Evolutionary conservation across 2,329 filamentous ascomycete species (phyloP), one percentile per base, ranked within the genome.

Genomic region (Tolypocladium sp.): DNA sequence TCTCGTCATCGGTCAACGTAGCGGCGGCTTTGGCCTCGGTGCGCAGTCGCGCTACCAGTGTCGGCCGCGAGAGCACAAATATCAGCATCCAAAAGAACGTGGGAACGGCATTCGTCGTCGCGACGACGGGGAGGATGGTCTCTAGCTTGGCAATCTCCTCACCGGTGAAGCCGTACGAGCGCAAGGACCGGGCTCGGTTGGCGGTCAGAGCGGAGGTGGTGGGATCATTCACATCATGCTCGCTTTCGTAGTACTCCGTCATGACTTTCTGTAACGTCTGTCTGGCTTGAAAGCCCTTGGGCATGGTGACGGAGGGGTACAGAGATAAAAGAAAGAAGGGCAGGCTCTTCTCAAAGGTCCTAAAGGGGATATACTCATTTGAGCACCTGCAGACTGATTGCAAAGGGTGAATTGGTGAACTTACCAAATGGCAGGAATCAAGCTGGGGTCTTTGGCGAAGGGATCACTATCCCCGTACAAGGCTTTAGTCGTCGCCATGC

Each of bases 391-490:
- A 37, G 12, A 12, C 9, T 17, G 13, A 38, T 6, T 15, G 4
- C 37, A 38, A 17, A 15, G 37, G 37, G 2, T 13, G 37, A 38
- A 37, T 15, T 38, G 3, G 37, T 6, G 4, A 17, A 20, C 46
- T 17, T 27, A 51, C 67, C 67, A 68, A 35, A 64, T 54, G 4
- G 61, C 56, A 9, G 65, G 53, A 25, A 68, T 57, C 5, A 67
- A 33, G 0, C 58, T 55, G 9, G 60, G 60, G 5, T 66, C 63
- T 0, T 65, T 55, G n/a, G 63, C 68, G 38, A 79, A 70, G 0
- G 77, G 77, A 59, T 80, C 78, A 2, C 73, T 60, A 0, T 74
- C 70, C 2, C 79, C 78, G 53, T 75, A 79, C 27, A 82, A 66
- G 3, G 74, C 71, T 33, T 70, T 62, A 10, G 69, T 69, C 0